phyloP scores from a whole-genome alignment of 768 basidiomycete species.

The Russula earlei region DNA sequence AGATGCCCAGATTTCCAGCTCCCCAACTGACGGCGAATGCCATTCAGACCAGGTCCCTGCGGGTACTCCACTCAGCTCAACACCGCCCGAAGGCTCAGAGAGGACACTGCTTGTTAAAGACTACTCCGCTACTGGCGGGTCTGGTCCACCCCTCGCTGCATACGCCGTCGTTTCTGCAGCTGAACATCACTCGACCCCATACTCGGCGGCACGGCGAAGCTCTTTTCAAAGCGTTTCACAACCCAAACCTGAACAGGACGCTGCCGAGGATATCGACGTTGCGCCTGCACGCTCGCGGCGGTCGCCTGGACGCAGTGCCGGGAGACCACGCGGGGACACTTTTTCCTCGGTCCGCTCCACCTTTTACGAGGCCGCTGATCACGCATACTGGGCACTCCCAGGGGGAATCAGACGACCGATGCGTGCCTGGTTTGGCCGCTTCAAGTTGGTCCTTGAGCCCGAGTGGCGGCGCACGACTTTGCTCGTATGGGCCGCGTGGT shows the following conservation, averaged over 20 bases:
- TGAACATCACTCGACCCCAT: constrained; percentile 2
- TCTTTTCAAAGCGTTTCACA: background rate
- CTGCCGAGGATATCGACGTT: background rate
- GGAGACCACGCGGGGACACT: background rate
- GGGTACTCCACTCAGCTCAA: constrained; percentile 1
- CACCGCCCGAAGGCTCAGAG: background rate
- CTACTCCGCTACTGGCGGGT: constrained; percentile 19
- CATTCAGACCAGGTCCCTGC: background rate
- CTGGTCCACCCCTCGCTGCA: constrained; percentile 21
- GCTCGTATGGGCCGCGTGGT: constrained; percentile 75
- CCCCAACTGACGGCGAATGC: background rate
- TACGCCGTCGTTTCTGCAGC: background rate
- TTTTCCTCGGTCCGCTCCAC: constrained; percentile 31
- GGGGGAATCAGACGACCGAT: constrained; percentile 48
- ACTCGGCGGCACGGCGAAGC: background rate
- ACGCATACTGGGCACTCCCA: constrained; percentile 39
- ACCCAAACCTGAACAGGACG: background rate
- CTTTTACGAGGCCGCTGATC: constrained; percentile 33
- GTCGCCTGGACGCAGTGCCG: background rate
- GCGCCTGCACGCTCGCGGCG: constrained; percentile 12
- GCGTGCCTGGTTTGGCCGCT: constrained; percentile 58
- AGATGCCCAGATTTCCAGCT: background rate
- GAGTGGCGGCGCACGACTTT: constrained; percentile 72
- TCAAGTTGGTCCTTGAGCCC: constrained; percentile 60
- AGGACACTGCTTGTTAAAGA: constrained; percentile 11